Percentiles rank a stretch among this genome's conserved stretches.
These are phyloP conservation scores for Sarocladium kiliense DNA, from an alignment of 2,329 filamentous ascomycete species.

Conservation along the genomic window DNA sequence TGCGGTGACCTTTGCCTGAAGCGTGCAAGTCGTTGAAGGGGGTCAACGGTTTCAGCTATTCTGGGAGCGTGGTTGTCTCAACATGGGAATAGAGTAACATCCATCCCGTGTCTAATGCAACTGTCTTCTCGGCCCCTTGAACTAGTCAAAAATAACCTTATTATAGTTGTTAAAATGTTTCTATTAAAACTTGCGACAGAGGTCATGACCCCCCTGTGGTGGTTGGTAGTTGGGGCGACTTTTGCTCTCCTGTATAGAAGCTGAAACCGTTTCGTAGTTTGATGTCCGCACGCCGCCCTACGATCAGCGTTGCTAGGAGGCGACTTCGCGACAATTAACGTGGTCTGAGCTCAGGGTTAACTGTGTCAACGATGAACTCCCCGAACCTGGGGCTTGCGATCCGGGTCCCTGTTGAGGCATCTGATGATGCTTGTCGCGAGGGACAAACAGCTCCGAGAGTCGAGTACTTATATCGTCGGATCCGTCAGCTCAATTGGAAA, in stretches of 20 bases:
- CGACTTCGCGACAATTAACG: not conserved
- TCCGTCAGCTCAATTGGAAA: not conserved
- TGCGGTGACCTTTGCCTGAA: not conserved
- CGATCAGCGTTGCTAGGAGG: not conserved
- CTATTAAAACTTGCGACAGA: slow-evolving; percentile 8
- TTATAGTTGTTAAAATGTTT: not conserved
- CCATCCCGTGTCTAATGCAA: not conserved
- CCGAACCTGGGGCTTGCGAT: not conserved
- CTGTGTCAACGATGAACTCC: not conserved
- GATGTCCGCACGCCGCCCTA: not conserved
- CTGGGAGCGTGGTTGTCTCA: not conserved
- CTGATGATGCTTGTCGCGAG: not conserved
- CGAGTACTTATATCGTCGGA: not conserved
- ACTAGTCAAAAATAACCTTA: not conserved
- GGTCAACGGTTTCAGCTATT: not conserved
- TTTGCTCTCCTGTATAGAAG: not conserved
- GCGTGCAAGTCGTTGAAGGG: not conserved
- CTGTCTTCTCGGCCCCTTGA: not conserved
- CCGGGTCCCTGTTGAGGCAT: not conserved
- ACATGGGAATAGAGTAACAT: not conserved
- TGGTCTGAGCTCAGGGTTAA: not conserved
- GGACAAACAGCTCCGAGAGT: not conserved
- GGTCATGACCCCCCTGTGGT: not conserved
- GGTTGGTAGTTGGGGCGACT: not conserved
- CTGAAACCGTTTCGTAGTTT: slow-evolving; percentile 5